Conservation (phyloP, 371 early-diverging fungal genomes). For the Mucor racemosus region DNA sequence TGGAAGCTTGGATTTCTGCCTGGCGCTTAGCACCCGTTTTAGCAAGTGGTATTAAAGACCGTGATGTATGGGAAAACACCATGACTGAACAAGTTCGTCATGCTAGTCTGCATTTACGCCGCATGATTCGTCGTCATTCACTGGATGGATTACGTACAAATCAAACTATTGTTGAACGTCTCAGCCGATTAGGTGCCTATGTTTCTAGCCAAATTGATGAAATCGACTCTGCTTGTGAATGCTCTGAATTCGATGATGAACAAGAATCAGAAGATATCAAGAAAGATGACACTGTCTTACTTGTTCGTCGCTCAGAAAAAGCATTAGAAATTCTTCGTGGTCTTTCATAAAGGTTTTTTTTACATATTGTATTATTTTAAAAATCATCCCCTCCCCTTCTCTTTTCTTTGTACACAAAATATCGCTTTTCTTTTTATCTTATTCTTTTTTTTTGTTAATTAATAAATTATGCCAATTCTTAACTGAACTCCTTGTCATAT, state of each 20-base stretch:
- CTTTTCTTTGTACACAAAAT: not conserved
- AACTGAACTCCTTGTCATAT: too few species aligned
- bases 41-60: conserved; percentile 11
- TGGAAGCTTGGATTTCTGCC: conserved; percentile 50
- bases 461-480: not conserved
- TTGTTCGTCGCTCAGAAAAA: conserved; percentile 26
- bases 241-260: conserved; percentile 24
- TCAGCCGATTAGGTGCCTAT: conserved; percentile 35
- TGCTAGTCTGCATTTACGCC: conserved; percentile 31
- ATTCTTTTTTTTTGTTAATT: not conserved
- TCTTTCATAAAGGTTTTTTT: conserved; percentile 16
- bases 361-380: not conserved
- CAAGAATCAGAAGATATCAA: conserved; percentile 4
- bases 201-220: conserved; percentile 30
- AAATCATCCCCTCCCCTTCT: conserved; percentile 3
- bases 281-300: conserved; percentile 13
- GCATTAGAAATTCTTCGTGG: conserved; percentile 45
- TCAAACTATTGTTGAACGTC: conserved; percentile 35
- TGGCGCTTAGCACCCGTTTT: conserved; percentile 27
- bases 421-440: not conserved
- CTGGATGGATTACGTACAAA: conserved; percentile 39
- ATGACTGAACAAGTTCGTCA: conserved; percentile 32
- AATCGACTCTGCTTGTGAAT: conserved; percentile 34
- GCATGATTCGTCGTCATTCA: conserved; percentile 43
- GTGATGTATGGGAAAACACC: conserved; percentile 21